Evolutionary conservation across 2,329 filamentous ascomycete species (phyloP).

Genomic region (Colletotrichum tropicale): DNA sequence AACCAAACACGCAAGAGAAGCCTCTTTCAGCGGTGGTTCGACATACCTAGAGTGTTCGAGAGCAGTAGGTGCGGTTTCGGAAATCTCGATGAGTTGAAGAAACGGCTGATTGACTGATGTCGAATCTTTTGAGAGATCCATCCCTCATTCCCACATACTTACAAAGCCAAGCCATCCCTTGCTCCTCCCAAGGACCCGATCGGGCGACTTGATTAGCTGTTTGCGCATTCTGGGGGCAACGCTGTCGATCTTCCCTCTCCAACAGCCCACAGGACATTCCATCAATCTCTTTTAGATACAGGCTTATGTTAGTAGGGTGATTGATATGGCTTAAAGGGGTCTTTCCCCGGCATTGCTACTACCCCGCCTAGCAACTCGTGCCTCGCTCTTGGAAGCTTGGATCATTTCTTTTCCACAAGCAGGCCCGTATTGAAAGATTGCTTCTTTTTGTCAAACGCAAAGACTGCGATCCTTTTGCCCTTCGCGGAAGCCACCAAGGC

Average conservation of each 20-base stretch:
- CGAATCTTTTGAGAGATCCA: background rate
- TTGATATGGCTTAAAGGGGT: background rate
- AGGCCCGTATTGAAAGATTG: background rate
- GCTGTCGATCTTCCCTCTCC: background rate
- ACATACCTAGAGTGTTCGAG: background rate
- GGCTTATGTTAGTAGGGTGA: background rate
- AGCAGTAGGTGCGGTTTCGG: background rate
- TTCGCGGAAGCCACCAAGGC: background rate
- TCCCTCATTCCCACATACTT: background rate
- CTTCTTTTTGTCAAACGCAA: background rate
- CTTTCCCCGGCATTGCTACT: background rate
- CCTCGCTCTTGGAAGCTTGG: background rate
- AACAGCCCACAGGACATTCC: background rate
- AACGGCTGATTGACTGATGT: background rate
- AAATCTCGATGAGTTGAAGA: background rate
- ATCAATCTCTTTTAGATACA: background rate
- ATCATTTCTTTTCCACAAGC: background rate
- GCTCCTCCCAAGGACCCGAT: background rate
- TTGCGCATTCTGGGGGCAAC: background rate
- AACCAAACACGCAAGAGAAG: background rate
- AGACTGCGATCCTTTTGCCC: background rate
- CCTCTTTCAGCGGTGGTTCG: background rate
- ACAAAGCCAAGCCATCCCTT: background rate
- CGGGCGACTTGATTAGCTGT: background rate
- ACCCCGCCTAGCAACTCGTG: background rate